Conservation (phyloP, 805 yeast species). For the Maudiozyma turicensis region DNA sequence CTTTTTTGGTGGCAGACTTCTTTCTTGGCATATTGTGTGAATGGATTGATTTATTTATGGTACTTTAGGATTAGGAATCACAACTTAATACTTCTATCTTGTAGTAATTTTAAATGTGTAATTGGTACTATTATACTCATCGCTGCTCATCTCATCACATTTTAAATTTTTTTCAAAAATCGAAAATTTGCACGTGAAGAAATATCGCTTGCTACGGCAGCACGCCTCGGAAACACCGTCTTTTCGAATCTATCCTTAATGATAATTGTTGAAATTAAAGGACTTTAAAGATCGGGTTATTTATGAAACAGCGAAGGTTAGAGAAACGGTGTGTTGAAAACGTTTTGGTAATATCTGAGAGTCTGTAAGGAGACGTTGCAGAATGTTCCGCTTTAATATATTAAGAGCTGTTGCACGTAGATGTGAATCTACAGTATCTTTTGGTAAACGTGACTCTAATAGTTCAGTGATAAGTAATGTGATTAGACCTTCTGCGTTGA, state of each 20-base stretch:
- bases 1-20: constrained; percentile 73
- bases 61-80: neutral
- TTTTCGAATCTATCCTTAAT: no score
- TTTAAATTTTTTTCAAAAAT: neutral
- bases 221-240: no score
- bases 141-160: constrained; percentile 2
- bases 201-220: neutral
- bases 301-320: no score
- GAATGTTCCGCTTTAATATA: neutral
- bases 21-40: constrained; percentile 62
- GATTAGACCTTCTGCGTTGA: neutral
- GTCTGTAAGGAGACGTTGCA: no score
- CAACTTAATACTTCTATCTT: no score
- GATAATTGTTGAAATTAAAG: no score
- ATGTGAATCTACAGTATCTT: constrained; percentile 1
- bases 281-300: no score
- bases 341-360: no score
- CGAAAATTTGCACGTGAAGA: neutral
- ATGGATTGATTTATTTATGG: neutral
- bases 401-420: neutral
- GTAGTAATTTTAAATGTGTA: no score
- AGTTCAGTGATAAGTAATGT: constrained; percentile 1
- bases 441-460: neutral
- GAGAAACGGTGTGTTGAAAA: no score
- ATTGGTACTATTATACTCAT: neutral